Conservation (phyloP, 768 basidiomycete species). For the Hebeloma cylindrosporum region DNA sequence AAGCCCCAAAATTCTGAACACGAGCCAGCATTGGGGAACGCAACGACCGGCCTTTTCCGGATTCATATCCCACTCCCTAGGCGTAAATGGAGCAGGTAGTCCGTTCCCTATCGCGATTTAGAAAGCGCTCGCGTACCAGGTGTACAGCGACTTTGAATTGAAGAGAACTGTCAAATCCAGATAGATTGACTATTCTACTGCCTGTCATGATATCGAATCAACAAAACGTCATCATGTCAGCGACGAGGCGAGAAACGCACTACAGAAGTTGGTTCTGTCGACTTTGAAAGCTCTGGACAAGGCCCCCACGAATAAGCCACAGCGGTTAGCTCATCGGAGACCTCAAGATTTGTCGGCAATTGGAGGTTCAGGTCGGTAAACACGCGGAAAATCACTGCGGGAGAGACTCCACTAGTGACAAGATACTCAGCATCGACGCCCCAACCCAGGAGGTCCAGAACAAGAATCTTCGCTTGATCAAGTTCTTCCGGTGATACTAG, state of each 20-base stretch:
- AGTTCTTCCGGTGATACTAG: slow-evolving; percentile 44
- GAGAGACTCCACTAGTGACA: slow-evolving; percentile 43
- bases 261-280: background rate
- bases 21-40: too few relatives aligned
- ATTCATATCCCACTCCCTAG: too few relatives aligned
- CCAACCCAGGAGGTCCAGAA: slow-evolving; percentile 59
- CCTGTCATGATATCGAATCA: too few relatives aligned
- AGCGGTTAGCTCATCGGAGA: slow-evolving; percentile 14
- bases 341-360: slow-evolving; percentile 29
- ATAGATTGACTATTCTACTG: too few relatives aligned
- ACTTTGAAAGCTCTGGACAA: background rate
- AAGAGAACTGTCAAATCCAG: too few relatives aligned
- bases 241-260: background rate
- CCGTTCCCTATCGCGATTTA: too few relatives aligned
- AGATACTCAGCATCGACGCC: slow-evolving; percentile 51
- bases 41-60: too few relatives aligned
- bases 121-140: too few relatives aligned
- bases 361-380: slow-evolving; percentile 45
- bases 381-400: slow-evolving; percentile 35
- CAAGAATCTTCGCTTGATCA: slow-evolving; percentile 43
- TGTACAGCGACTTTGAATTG: too few relatives aligned
- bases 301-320: slow-evolving; percentile 16
- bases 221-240: too few relatives aligned
- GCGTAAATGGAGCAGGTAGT: too few relatives aligned
- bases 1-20: too few relatives aligned